These are phyloP conservation scores for Ramaria rubella DNA, from an alignment of 768 basidiomycete species.

Conservation along the genomic window DNA sequence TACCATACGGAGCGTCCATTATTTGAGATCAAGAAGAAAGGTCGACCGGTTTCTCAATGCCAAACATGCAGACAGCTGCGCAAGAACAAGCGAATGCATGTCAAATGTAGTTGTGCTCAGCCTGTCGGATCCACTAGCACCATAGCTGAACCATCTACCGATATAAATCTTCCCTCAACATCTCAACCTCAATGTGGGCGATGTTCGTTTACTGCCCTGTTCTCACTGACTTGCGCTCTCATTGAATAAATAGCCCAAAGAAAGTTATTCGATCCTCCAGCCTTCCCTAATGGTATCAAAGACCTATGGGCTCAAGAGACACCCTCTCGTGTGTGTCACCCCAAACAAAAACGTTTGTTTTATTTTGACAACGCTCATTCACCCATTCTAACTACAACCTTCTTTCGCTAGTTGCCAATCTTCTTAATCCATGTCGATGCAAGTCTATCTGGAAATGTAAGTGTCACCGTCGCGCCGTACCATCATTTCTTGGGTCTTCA, in stretches of 20 bases:
- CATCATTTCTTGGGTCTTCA: neutral
- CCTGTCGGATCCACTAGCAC: neutral
- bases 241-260: conserved; percentile 41
- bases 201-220: neutral
- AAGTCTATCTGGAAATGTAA: conserved; percentile 47
- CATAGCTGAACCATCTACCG: neutral
- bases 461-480: conserved; percentile 27
- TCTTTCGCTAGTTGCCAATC: conserved; percentile 42
- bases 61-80: conserved; percentile 75
- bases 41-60: conserved; percentile 88
- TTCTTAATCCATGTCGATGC: conserved; percentile 63
- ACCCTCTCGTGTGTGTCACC: neutral
- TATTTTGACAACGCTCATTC: neutral
- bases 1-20: conserved; percentile 81
- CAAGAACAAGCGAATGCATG: conserved; percentile 73
- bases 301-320: conserved; percentile 31
- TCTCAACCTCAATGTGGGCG: neutral
- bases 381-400: conserved; percentile 5
- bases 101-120: conserved; percentile 66
- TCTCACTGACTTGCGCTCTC: neutral
- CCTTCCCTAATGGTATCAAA: conserved; percentile 67
- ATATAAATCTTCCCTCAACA: neutral
- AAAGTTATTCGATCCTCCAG: conserved; percentile 64
- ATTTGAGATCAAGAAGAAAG: conserved; percentile 93
- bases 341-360: neutral